Conservation (phyloP, 306 rosid species). For the Trifolium fragiferum region DNA sequence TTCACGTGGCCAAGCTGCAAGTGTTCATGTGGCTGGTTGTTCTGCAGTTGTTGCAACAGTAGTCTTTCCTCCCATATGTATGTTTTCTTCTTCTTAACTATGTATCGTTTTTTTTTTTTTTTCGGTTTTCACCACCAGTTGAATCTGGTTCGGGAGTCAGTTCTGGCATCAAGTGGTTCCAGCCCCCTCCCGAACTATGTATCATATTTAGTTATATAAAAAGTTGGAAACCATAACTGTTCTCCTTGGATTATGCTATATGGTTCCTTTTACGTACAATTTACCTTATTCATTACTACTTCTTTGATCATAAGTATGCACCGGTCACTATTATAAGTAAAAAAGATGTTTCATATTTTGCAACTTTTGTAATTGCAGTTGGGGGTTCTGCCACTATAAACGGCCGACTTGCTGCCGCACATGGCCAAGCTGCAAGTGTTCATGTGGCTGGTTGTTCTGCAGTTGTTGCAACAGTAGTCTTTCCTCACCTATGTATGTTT, state of each 20-base stretch:
- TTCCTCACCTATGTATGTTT: conserved; percentile 53
- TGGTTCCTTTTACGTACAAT: conserved; percentile 16
- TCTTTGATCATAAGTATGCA: conserved; percentile 11
- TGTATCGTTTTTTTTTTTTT: too few species aligned
- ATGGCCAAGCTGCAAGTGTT: conserved; percentile 46
- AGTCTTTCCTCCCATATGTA: conserved; percentile 46
- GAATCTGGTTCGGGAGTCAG: too few species aligned
- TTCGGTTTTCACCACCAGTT: too few species aligned
- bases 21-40: conserved; percentile 49
- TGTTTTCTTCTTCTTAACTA: conserved; percentile 44
- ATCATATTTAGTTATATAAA: conserved; percentile 19
- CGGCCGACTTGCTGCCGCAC: conserved; percentile 42
- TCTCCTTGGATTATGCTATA: conserved; percentile 28
- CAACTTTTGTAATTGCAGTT: conserved; percentile 53
- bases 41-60: conserved; percentile 49
- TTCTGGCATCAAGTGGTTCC: too few species aligned
- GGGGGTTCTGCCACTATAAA: conserved; percentile 45
- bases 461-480: conserved; percentile 43
- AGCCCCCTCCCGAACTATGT: too few species aligned
- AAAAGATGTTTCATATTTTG: background rate
- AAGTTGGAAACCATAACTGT: conserved; percentile 18
- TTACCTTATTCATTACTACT: conserved; percentile 7
- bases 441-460: conserved; percentile 52
- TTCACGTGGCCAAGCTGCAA: conserved; percentile 40
- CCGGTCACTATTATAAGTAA: too few species aligned